Percentiles rank a stretch among this genome's conserved stretches.
These are phyloP conservation scores for Circinella minor DNA, from an alignment of 371 early-diverging fungal species.

Conservation along the genomic window DNA sequence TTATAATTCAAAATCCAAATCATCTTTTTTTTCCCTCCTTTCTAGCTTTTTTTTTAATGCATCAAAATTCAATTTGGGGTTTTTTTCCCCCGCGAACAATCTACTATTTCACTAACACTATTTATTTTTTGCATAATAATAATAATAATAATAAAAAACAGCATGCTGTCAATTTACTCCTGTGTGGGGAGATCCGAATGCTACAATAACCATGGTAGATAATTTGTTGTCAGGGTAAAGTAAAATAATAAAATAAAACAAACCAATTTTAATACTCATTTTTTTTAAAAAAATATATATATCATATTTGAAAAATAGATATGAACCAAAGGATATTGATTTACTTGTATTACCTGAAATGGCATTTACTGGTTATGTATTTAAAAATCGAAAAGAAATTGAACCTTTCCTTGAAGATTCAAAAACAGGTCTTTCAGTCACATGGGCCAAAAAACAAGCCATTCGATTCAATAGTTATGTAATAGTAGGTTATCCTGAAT, in stretches of 20 bases:
- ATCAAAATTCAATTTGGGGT: too few relatives aligned
- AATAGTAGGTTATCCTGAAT: constrained; percentile 73
- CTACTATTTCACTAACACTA: too few relatives aligned
- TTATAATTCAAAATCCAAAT: too few relatives aligned
- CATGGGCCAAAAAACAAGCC: constrained; percentile 68
- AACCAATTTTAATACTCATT: too few relatives aligned
- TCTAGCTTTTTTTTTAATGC: too few relatives aligned
- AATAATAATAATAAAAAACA: constrained; percentile 7
- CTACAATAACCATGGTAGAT: constrained; percentile 38
- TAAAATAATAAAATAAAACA: too few relatives aligned
- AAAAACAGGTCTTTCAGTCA: constrained; percentile 59
- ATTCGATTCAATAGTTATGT: constrained; percentile 59
- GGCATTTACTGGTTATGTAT: constrained; percentile 79
- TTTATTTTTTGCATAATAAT: not conserved
- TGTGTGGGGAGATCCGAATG: constrained; percentile 35
- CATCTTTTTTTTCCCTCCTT: not conserved
- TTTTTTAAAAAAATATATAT: too few relatives aligned
- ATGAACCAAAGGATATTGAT: constrained; percentile 63
- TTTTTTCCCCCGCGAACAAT: not conserved
- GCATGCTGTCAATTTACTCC: constrained; percentile 56
- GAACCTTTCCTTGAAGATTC: constrained; percentile 59
- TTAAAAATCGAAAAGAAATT: constrained; percentile 58
- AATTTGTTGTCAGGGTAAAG: constrained; percentile 32
- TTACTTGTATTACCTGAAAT: constrained; percentile 78
- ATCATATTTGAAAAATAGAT: too few relatives aligned